Base-by-base conservation (phyloP, 1,284 basidiomycete species). In the Xerocomus nothofagi region DNA sequence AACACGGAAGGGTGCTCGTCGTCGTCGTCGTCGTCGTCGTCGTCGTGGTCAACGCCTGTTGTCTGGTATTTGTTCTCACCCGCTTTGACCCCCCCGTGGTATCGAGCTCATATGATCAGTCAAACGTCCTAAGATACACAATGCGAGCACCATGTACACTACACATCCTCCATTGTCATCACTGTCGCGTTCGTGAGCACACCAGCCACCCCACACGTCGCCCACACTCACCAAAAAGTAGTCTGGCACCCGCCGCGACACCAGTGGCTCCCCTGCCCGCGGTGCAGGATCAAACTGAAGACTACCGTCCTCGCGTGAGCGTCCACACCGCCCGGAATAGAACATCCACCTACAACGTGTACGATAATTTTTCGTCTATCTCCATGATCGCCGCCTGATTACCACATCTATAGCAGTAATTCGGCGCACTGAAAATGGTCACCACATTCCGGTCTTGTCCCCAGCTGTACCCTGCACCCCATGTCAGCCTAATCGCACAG, bases 361-460 rank as follows among this genome's bases (percentile, higher is more conserved):
- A 93, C 55, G 91, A 91, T 81, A 95, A 78, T 78, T 94, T 94
- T 81, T 99, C 97, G 73, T 99, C 96, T 72, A 99, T 98, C 75
- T 99, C 96, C 88, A 99, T 97, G 71, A 99, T 99, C 42, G 97
- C 97, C 41, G 96, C 96, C 70, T 99, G 97, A 73, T 99, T 99
- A 49, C 96, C 96, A 71, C 97, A 99, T 69, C 97, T 83, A 79
- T 99, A 99, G 75, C 97, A 99, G 75, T 97, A 97, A 75, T 98
- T 98, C 41, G 96, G 96, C 61, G 96, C 96, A 57, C 95, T 98
- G 78, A 98, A 99, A 69, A 99, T 98, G 39, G 96, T 99, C 57
- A 99, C 96, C n/a, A 99, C 97, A 68, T 99, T 99, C 69, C 94
- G 84, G 74, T 99, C 96, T 74, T 98, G 96, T 55, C 94, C 94